These are phyloP conservation scores for Mycogone perniciosa DNA, from an alignment of 2,329 filamentous ascomycete species.

Conservation along the genomic window DNA sequence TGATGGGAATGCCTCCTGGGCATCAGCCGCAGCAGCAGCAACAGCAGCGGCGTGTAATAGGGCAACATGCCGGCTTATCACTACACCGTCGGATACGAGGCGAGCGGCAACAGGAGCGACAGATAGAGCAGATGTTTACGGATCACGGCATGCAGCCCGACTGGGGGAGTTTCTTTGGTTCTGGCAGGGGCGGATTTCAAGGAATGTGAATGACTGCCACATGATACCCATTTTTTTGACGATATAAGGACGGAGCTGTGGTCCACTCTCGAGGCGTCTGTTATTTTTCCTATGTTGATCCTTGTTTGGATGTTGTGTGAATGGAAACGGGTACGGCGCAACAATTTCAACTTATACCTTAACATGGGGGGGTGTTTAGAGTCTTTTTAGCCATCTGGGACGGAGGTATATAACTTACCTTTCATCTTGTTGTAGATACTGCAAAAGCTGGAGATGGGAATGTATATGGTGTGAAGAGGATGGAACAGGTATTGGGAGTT, in stretches of 20 bases:
- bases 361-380: not conserved
- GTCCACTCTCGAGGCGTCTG: not conserved
- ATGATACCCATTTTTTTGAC: slow-evolving; percentile 35
- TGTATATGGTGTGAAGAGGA: no score
- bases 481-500: no score
- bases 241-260: slow-evolving; percentile 17
- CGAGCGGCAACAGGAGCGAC: slow-evolving; percentile 28
- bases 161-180: slow-evolving; percentile 42
- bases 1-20: slow-evolving; percentile 34
- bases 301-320: slow-evolving; percentile 5
- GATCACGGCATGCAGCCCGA: slow-evolving; percentile 40
- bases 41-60: slow-evolving; percentile 20
- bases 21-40: slow-evolving; percentile 22
- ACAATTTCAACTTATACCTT: slow-evolving; percentile 1
- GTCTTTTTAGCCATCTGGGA: no score
- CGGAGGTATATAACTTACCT: no score
- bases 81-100: slow-evolving; percentile 20
- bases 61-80: slow-evolving; percentile 23
- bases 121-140: slow-evolving; percentile 46
- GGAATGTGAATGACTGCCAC: slow-evolving; percentile 33
- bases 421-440: no score
- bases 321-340: not conserved
- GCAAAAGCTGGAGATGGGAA: no score
- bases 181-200: slow-evolving; percentile 37
- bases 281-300: not conserved